Conservation (phyloP, 2,329 filamentous ascomycete genomes). For the Orbilia ellipsospora region DNA sequence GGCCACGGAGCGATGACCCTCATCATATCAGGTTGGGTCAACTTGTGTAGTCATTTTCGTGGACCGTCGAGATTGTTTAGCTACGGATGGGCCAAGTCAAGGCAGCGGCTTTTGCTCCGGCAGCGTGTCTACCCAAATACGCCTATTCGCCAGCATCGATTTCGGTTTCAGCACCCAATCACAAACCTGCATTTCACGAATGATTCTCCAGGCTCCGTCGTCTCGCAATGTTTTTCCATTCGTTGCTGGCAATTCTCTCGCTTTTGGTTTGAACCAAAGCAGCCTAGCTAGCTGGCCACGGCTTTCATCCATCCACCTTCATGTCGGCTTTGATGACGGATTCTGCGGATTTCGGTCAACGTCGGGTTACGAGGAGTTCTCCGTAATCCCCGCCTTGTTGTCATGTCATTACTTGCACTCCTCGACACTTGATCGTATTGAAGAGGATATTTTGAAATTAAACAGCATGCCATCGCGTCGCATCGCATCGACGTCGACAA, state of each 20-base stretch:
- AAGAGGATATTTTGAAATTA: too few relatives aligned
- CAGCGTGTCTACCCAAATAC: not conserved
- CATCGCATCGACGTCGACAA: too few relatives aligned
- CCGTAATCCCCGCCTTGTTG: too few relatives aligned
- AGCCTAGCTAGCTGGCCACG: not conserved
- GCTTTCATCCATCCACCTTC: not conserved
- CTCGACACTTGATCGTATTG: too few relatives aligned
- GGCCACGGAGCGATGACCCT: too few relatives aligned
- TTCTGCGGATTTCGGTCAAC: slow-evolving; percentile 2
- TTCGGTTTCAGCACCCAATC: not conserved
- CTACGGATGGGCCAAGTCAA: not conserved
- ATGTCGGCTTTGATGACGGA: slow-evolving; percentile 30
- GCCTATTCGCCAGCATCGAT: slow-evolving; percentile 14
- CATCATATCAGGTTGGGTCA: too few relatives aligned
- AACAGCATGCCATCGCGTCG: too few relatives aligned
- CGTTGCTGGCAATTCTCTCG: too few relatives aligned
- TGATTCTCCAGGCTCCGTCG: not conserved
- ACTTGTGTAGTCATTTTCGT: too few relatives aligned
- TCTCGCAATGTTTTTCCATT: too few relatives aligned
- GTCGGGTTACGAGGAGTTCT: not conserved
- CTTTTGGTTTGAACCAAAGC: not conserved
- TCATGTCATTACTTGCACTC: too few relatives aligned
- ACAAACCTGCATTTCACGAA: slow-evolving; percentile 7
- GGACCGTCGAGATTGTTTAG: too few relatives aligned
- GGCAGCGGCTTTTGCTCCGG: not conserved